Conservation (phyloP, 75 land plant genomes). For the Picea glauca region DNA sequence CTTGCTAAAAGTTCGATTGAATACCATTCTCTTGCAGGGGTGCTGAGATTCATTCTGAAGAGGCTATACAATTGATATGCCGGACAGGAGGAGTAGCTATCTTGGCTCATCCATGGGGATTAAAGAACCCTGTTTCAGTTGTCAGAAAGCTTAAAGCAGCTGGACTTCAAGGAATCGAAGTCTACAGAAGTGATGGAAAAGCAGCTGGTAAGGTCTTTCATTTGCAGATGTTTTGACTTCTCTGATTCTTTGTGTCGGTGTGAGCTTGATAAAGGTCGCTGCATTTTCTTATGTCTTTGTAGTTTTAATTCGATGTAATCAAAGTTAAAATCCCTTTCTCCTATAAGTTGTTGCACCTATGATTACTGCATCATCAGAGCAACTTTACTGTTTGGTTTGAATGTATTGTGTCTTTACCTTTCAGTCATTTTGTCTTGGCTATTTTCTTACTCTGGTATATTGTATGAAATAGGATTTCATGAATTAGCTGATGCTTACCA, state of each 20-base stretch:
- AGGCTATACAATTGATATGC: slow-evolving; percentile 61
- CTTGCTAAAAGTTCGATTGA: slow-evolving; percentile 2
- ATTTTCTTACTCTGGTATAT: slow-evolving; percentile 5
- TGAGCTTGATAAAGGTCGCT: neutral
- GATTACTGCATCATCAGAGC: too few relatives aligned
- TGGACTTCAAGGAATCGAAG: slow-evolving; percentile 95
- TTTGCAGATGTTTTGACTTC: neutral
- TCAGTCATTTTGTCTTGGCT: neutral
- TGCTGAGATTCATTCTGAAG: slow-evolving; percentile 74
- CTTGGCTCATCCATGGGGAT: slow-evolving; percentile 96
- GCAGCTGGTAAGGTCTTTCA: slow-evolving; percentile 43
- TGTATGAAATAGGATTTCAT: slow-evolving; percentile 43
- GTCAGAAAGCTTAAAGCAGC: slow-evolving; percentile 64
- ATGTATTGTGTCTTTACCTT: neutral
- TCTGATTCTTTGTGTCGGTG: neutral
- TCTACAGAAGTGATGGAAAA: slow-evolving; percentile 80
- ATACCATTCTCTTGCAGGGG: slow-evolving; percentile 54
- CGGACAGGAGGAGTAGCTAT: slow-evolving; percentile 63
- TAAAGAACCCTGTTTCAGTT: slow-evolving; percentile 72
- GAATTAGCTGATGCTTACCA: slow-evolving; percentile 63
- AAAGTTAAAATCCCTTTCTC: neutral
- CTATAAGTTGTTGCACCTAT: too few relatives aligned
- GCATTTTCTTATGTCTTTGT: neutral
- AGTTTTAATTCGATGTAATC: neutral
- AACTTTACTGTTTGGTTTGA: too few relatives aligned